These are phyloP conservation scores for Podospora pseudoanserina DNA, from an alignment of 495 filamentous ascomycete genomes.

Conservation along the genomic window DNA sequence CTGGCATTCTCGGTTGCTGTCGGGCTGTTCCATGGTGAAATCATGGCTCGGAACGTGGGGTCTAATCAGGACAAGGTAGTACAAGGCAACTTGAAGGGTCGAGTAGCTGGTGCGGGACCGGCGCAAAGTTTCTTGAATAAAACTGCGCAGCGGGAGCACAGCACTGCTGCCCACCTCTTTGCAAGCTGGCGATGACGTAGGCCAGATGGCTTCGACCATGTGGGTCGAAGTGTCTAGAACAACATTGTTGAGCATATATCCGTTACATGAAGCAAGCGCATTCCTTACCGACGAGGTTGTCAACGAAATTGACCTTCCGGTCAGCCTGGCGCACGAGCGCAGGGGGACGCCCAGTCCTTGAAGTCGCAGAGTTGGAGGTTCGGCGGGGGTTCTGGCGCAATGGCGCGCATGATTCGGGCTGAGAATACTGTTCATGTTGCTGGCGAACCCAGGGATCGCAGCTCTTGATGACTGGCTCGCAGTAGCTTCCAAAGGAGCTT, in stretches of 20 bases:
- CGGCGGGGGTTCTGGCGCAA: conserved; percentile 80
- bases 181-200: conserved; percentile 62
- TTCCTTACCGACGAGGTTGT: conserved; percentile 94
- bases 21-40: conserved; percentile 83
- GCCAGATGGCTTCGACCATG: conserved; percentile 97
- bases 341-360: conserved; percentile 67
- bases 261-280: conserved; percentile 11
- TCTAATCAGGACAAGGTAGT: conserved; percentile 93
- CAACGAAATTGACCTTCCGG: conserved; percentile 93
- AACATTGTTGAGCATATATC: conserved; percentile 3
- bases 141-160: conserved; percentile 85
- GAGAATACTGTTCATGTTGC: conserved; percentile 21
- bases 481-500: conserved; percentile 29
- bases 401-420: conserved; percentile 57
- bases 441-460: conserved; percentile 33
- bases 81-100: conserved; percentile 92
- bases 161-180: conserved; percentile 57
- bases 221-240: conserved; percentile 85
- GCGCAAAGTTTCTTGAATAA: conserved; percentile 95
- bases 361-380: conserved; percentile 52
- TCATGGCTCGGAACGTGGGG: conserved; percentile 76
- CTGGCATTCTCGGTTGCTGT: conserved; percentile 67
- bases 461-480: conserved; percentile 27
- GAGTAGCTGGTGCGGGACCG: conserved; percentile 95
- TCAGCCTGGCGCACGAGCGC: conserved; percentile 84